Evolutionary conservation across 306 rosid species (phyloP).

Genomic region (Trifolium subterraneum): DNA sequence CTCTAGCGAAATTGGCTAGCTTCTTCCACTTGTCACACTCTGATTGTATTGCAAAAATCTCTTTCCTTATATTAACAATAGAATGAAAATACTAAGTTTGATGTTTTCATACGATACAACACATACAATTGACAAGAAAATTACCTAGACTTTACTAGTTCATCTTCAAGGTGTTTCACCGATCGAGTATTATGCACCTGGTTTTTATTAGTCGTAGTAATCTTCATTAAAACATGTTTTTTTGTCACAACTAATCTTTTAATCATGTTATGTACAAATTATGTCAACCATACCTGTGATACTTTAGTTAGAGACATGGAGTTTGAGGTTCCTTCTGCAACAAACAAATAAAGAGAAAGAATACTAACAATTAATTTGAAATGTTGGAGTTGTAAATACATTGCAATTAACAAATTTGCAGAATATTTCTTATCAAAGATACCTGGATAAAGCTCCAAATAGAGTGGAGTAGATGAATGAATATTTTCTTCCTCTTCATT

Average conservation of each 20-base stretch:
- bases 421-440: conserved; percentile 28
- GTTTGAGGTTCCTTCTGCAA: conserved; percentile 36
- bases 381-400: conserved; percentile 20
- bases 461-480: conserved; percentile 30
- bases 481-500: conserved; percentile 26
- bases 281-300: conserved; percentile 40
- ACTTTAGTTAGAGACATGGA: conserved; percentile 6
- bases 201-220: neutral
- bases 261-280: neutral
- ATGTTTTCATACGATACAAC: neutral
- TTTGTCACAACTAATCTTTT: conserved; percentile 27
- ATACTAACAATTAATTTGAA: conserved; percentile 4
- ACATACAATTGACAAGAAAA: neutral
- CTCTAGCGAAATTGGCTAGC: conserved; percentile 34
- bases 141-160: conserved; percentile 44
- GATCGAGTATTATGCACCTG: conserved; percentile 3
- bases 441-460: conserved; percentile 41
- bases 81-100: neutral
- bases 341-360: conserved; percentile 9
- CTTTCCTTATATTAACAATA: conserved; percentile 38
- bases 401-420: conserved; percentile 4
- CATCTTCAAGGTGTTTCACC: conserved; percentile 32
- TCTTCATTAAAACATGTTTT: conserved; percentile 34
- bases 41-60: conserved; percentile 23
- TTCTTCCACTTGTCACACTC: conserved; percentile 40